Evolutionary conservation across 192 early-diverging fungal genomes (phyloP).

Genomic region (Gigaspora rosea): DNA sequence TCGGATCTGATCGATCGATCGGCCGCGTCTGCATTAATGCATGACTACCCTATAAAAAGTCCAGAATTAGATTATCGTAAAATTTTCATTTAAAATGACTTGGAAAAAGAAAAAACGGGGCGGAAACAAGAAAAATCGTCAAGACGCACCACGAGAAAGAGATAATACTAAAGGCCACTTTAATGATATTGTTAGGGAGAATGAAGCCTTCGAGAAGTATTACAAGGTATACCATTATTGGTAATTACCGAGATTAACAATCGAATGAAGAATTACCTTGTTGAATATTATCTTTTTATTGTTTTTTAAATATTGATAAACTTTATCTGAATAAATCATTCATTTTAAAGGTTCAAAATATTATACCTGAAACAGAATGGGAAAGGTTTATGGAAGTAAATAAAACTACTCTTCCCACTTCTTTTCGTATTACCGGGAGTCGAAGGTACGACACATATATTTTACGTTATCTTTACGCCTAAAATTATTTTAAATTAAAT

Average conservation of each 20-base stretch:
- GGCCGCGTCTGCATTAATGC: no score
- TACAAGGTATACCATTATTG: conserved; percentile 1
- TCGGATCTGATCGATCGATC: no score
- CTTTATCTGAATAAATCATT: not conserved
- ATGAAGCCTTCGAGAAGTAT: conserved; percentile 15
- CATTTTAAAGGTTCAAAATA: conserved; percentile 60
- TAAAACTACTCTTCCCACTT: conserved; percentile 78
- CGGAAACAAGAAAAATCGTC: no score
- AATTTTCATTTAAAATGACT: no score
- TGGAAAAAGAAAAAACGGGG: no score
- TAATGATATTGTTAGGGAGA: conserved; percentile 15
- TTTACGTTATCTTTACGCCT: not conserved
- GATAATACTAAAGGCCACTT: not conserved
- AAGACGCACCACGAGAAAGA: no score
- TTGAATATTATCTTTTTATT: no score
- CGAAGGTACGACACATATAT: conserved; percentile 52
- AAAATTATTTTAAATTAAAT: not conserved
- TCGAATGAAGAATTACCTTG: not conserved
- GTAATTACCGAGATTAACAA: not conserved
- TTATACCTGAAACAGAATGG: conserved; percentile 80
- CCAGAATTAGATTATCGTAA: no score
- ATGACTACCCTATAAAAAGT: no score
- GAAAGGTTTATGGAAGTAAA: conserved; percentile 69
- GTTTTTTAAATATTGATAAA: not conserved
- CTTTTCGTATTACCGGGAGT: conserved; percentile 93